Base-by-base conservation (phyloP, 495 filamentous ascomycete genomes). In the Antarctomyces pellizariae region DNA sequence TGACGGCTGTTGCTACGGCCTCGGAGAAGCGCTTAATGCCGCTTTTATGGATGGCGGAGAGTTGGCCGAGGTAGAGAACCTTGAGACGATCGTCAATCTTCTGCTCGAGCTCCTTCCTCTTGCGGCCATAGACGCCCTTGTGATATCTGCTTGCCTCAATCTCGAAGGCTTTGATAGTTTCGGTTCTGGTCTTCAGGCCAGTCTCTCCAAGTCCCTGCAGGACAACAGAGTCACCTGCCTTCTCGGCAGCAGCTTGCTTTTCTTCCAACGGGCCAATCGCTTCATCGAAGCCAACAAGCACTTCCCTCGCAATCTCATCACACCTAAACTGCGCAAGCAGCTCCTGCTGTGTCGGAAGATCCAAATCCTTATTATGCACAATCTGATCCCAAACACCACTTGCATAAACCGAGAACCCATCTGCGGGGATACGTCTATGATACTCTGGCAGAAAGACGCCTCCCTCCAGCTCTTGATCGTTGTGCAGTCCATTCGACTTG, bases 321-420 rank as follows among this genome's bases (percentile, higher is more conserved):
- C 86, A 97, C 25, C 86, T 66, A 57, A 93, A 97, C 47, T 97
- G 86, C 2, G 86, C 86, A 26, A 97, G 66, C 24, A 97, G 54
- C 42, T 97, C 86, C 45, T 97, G 86, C 49, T 97, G 86, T 0
- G 86, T 93, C 9, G 86, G 86, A 17, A 97, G 51, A 53, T 97
- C 86, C 34, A 97, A 56, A 40, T 97, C 86, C 50, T 97, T 97
- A 52, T 97, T 97, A 50, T 80, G 75, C 39, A 90, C 79, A 39
- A 97, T 97, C 48, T 93, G 86, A 44, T 92, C 79, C 86, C 86
- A 97, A 9, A 97, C 67, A 19, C 82, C 76, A 40, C 80, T 69
- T 5, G 86, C 83, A 43, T 95, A 97, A 28, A 76, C 59, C 2
- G 84, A 70, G 46, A 93, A 84, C 3, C 86, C 86, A 45, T 97